Base-by-base conservation (phyloP, 2,329 filamentous ascomycete genomes). In the Claviceps cyperi region DNA sequence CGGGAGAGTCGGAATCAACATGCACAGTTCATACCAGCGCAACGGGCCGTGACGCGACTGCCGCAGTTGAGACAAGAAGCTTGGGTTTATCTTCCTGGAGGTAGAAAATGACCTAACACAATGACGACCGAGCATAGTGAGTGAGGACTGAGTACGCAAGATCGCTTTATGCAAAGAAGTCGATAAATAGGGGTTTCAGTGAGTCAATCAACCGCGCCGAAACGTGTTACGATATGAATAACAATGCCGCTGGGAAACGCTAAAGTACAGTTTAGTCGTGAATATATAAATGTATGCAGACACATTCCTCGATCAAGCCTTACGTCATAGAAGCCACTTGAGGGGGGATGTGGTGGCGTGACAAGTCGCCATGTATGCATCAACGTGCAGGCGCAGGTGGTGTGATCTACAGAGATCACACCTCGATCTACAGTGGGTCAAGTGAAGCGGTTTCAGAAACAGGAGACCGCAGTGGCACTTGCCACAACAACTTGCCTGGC, bases 31-130 rank as follows among this genome's bases (percentile, higher is more conserved):
- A 50, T 58, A 68, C 64, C 64, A 60, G 60, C 57, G 57, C 48
- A 60, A 60, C 47, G 61, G 60, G 47, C 60, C 54, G 38, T 58
- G 58, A 43, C 58, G 56, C 8, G 60, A 57, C 36, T 60, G 63
- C 44, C 59, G 61, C 45, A 64, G 51, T 48, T 62, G 60, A 36
- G 62, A 60, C 39, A 66, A 59, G 56, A 62, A 60, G 55, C 55
- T 60, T 28, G 62, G 62, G 50, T 66, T 60, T 41, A 64, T 61
- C 45, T 58, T 62, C 37, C 63, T 62, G 22, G 64, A 60, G 22
- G 64, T 62, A 43, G 65, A 64, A 57, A 67, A 65, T 44, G 55
- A 52, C 51, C 62, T 58, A 1, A 58, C 11, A 22, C 19, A 43
- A 41, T 40, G 35, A 19, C 15, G 35, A 22, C 37, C 36, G 7